Conservation (phyloP, 805 yeast species). For the Saccharomycopsis sp. region DNA sequence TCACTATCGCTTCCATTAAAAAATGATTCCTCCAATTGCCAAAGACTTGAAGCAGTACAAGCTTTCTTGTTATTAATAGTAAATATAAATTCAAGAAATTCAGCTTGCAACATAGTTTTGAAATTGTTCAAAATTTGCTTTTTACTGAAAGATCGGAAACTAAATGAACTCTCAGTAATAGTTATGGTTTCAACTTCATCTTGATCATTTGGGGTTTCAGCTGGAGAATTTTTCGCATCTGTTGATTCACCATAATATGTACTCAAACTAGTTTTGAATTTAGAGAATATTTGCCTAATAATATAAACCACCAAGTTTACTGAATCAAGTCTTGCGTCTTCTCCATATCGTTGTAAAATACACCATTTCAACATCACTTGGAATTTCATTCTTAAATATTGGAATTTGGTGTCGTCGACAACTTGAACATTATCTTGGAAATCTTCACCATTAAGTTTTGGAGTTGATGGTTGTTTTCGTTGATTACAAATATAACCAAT, state of each 20-base stretch:
- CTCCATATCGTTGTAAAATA: background rate
- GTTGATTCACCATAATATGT: background rate
- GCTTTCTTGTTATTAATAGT: slow-evolving; percentile 23
- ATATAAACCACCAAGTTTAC: slow-evolving; percentile 14
- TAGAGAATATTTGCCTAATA: slow-evolving; percentile 7
- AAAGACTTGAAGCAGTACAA: background rate
- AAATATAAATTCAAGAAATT: slow-evolving; percentile 35
- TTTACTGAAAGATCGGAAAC: background rate
- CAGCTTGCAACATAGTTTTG: slow-evolving; percentile 30
- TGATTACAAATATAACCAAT: too few relatives aligned
- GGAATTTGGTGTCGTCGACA: background rate
- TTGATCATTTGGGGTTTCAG: slow-evolving; percentile 1
- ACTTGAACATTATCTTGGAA: too few relatives aligned
- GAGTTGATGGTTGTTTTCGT: too few relatives aligned
- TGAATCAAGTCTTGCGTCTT: slow-evolving; percentile 6
- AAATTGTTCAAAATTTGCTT: slow-evolving; percentile 11
- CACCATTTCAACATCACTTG: background rate
- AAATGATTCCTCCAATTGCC: background rate
- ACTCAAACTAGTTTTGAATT: slow-evolving; percentile 5
- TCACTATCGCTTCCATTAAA: background rate
- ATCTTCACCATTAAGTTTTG: too few relatives aligned
- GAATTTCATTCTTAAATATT: background rate
- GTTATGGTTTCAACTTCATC: background rate
- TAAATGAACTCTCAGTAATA: background rate
- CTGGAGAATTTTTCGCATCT: slow-evolving; percentile 6